Conservation (phyloP, 2,329 filamentous ascomycete genomes). For the Chaetomium sp. region DNA sequence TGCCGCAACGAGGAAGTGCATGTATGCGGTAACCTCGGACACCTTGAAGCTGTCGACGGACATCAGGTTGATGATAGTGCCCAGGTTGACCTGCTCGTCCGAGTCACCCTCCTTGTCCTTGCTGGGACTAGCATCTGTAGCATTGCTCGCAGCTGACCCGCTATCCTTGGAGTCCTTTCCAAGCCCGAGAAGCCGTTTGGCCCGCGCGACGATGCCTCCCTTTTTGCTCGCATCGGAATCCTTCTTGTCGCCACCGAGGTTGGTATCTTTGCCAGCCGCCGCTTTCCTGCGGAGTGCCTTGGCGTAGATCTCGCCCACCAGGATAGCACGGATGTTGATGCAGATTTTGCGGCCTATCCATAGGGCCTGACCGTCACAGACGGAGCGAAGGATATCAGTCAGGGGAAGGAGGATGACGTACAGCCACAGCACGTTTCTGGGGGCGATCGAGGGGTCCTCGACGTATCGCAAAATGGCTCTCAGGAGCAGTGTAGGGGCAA, state of each 20-base stretch:
- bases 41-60: slow-evolving; percentile 99
- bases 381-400: slow-evolving; percentile 77
- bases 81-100: slow-evolving; percentile 83
- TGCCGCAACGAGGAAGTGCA: slow-evolving; percentile 93
- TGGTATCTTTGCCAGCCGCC: slow-evolving; percentile 72
- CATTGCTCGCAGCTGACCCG: slow-evolving; percentile 36
- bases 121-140: slow-evolving; percentile 43
- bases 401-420: slow-evolving; percentile 89
- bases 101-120: slow-evolving; percentile 43
- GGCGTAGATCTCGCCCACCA: slow-evolving; percentile 95
- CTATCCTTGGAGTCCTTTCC: slow-evolving; percentile 56
- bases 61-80: slow-evolving; percentile 99
- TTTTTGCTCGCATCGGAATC: slow-evolving; percentile 39
- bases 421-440: slow-evolving; percentile 89
- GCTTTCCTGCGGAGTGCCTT: slow-evolving; percentile 93
- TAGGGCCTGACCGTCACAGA: slow-evolving; percentile 81
- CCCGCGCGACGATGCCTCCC: slow-evolving; percentile 49
- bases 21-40: slow-evolving; percentile 87
- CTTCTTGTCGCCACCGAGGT: slow-evolving; percentile 61
- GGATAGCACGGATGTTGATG: slow-evolving; percentile 88
- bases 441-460: slow-evolving; percentile 75
- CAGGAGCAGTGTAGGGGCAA: slow-evolving; percentile 86
- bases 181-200: slow-evolving; percentile 62
- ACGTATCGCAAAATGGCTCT: slow-evolving; percentile 92
- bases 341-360: slow-evolving; percentile 95